A percentile compares a stretch with the other conserved stretches of the same genome.
Evolutionary conservation across 176 grass and related monocot species (phyloP).

Genomic region (Cocos nucifera): DNA sequence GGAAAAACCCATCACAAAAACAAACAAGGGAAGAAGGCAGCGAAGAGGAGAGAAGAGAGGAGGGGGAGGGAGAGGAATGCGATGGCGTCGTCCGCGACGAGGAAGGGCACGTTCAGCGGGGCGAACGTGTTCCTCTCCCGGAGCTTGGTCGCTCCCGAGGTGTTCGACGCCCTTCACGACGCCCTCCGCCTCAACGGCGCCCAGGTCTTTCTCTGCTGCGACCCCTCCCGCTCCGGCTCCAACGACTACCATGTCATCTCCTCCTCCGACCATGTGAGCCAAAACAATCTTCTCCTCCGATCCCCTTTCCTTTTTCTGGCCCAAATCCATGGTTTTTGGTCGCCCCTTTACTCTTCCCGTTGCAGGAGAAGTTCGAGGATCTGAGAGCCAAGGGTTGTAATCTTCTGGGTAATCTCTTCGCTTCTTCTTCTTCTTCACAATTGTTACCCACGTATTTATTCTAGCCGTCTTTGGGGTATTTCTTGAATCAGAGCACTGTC

Average conservation of each 20-base stretch:
- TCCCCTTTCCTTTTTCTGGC: not conserved
- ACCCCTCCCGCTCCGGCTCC: slow-evolving; percentile 40
- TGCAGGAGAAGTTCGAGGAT: slow-evolving; percentile 81
- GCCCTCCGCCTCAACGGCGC: slow-evolving; percentile 90
- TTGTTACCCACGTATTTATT: not conserved
- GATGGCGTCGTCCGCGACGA: slow-evolving; percentile 23
- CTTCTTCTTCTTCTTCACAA: slow-evolving; percentile 8
- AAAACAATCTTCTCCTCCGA: not conserved
- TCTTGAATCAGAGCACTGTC: too few relatives aligned
- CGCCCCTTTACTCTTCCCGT: not conserved
- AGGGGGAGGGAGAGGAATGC: not conserved
- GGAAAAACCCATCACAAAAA: too few relatives aligned
- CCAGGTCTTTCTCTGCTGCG: slow-evolving; percentile 52
- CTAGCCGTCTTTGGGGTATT: not conserved
- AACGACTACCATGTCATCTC: slow-evolving; percentile 81
- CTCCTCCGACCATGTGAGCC: slow-evolving; percentile 65
- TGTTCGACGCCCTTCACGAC: slow-evolving; percentile 78
- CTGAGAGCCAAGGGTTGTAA: slow-evolving; percentile 67
- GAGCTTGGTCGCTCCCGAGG: slow-evolving; percentile 73
- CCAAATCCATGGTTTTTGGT: not conserved
- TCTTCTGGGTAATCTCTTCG: slow-evolving; percentile 51
- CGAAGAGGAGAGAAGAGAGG: not conserved
- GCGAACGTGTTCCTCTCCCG: slow-evolving; percentile 79
- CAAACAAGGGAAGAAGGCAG: too few relatives aligned
- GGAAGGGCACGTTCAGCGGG: slow-evolving; percentile 55